These are phyloP conservation scores for Chlamydomonas sp. DNA, from an alignment of 139 green algal species.

Conservation along the genomic window DNA sequence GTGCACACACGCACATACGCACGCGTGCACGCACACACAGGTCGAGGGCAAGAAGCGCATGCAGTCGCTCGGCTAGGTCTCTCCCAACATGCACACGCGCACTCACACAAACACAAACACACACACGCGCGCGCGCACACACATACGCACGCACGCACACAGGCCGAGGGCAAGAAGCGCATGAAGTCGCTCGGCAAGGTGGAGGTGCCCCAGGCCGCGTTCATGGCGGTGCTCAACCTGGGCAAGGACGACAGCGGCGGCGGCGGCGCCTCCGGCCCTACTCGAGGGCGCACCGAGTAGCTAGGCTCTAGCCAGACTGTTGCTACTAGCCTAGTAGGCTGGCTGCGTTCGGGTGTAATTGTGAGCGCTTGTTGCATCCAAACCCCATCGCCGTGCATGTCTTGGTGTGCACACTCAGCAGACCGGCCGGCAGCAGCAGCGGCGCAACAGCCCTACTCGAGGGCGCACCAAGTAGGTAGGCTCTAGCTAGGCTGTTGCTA, in stretches of 20 bases:
- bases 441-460: too few species aligned
- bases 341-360: too few species aligned
- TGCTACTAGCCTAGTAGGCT: too few species aligned
- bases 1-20: background rate
- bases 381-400: too few species aligned
- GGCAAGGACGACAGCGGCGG: background rate
- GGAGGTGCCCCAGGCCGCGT: constrained; percentile 90
- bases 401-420: too few species aligned
- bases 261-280: too few species aligned
- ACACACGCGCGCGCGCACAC: background rate
- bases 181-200: constrained; percentile 81
- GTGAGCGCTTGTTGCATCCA: too few species aligned
- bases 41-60: constrained; percentile 93
- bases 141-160: background rate
- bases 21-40: constrained; percentile 1
- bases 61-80: constrained; percentile 79
- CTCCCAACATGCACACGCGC: background rate
- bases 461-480: too few species aligned
- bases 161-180: constrained; percentile 91
- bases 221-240: constrained; percentile 92
- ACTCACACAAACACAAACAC: background rate
- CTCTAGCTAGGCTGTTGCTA: too few species aligned
- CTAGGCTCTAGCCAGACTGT: too few species aligned
- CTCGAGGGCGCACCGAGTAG: too few species aligned
- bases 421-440: too few species aligned